A percentile compares a stretch with the other conserved stretches of the same genome.
Conservation (phyloP, 2,329 filamentous ascomycete species). For the Pyrenophora tritici-repentis region DNA sequence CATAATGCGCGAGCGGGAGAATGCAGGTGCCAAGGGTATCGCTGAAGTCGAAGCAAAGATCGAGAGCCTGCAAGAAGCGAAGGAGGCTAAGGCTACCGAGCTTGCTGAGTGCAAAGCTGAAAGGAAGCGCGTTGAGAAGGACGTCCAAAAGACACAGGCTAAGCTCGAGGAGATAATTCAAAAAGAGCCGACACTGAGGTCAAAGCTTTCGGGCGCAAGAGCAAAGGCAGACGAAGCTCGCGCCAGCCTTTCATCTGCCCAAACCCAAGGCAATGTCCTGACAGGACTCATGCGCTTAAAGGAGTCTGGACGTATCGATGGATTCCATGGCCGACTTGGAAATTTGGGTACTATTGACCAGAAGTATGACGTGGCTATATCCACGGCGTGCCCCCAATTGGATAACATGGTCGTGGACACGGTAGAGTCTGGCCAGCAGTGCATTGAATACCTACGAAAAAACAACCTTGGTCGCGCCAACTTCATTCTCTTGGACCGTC, state of each 20-base stretch:
- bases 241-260: conserved; percentile 84
- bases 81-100: conserved; percentile 71
- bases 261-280: conserved; percentile 91
- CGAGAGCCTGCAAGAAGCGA: conserved; percentile 70
- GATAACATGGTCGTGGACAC: conserved; percentile 98
- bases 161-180: conserved; percentile 74
- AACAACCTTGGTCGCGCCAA: conserved; percentile 96
- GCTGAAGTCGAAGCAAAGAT: conserved; percentile 85
- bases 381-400: conserved; percentile 86
- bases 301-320: conserved; percentile 94
- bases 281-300: conserved; percentile 91
- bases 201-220: conserved; percentile 83
- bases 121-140: conserved; percentile 73
- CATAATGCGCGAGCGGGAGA: conserved; percentile 87
- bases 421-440: conserved; percentile 94
- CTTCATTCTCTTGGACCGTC: conserved; percentile 92
- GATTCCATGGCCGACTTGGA: conserved; percentile 92
- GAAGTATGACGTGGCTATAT: conserved; percentile 97
- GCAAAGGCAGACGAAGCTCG: conserved; percentile 97
- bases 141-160: conserved; percentile 71
- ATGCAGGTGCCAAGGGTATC: conserved; percentile 81
- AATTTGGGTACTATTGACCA: conserved; percentile 93
- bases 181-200: conserved; percentile 80
- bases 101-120: conserved; percentile 76
- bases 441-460: conserved; percentile 95